A percentile compares a stretch with the other conserved stretches of the same genome.
phyloP scores from a whole-genome alignment of 305 asterid genomes.

The Solanum hybrid region DNA sequence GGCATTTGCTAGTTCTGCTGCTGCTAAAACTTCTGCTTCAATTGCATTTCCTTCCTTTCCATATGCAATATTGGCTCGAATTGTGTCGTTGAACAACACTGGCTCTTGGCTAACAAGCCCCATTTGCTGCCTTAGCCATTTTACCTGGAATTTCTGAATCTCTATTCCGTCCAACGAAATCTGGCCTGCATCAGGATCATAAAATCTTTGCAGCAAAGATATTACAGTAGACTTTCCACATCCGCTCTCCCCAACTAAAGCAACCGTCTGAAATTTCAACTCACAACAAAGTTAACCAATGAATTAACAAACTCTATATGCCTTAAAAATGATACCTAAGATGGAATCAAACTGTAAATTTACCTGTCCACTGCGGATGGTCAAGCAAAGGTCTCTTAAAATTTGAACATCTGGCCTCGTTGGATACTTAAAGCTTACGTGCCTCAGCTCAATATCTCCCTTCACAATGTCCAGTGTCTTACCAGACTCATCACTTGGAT shows the following conservation, averaged over 20 bases:
- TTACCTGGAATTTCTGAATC: constrained; percentile 54
- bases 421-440: constrained; percentile 54
- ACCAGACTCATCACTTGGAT: constrained; percentile 37
- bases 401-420: constrained; percentile 47
- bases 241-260: constrained; percentile 92
- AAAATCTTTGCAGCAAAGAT: constrained; percentile 64
- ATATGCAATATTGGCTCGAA: constrained; percentile 75
- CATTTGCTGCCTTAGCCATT: constrained; percentile 85
- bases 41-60: constrained; percentile 70
- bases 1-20: constrained; percentile 77
- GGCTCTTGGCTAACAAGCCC: constrained; percentile 97
- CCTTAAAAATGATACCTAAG: not conserved
- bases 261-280: constrained; percentile 51
- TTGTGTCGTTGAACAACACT: constrained; percentile 55
- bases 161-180: constrained; percentile 68
- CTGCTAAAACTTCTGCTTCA: constrained; percentile 64
- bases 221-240: constrained; percentile 90
- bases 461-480: constrained; percentile 24
- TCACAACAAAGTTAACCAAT: not conserved
- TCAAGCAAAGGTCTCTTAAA: constrained; percentile 42
- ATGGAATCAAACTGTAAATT: not conserved
- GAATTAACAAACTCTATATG: not conserved
- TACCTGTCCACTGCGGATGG: constrained; percentile 55
- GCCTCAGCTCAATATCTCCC: constrained; percentile 44
- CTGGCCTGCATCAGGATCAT: constrained; percentile 66